A percentile compares a stretch with the other conserved stretches of the same genome.
Evolutionary conservation across 2,329 filamentous ascomycete species (phyloP).

Genomic region (Aureobasidium musti): DNA sequence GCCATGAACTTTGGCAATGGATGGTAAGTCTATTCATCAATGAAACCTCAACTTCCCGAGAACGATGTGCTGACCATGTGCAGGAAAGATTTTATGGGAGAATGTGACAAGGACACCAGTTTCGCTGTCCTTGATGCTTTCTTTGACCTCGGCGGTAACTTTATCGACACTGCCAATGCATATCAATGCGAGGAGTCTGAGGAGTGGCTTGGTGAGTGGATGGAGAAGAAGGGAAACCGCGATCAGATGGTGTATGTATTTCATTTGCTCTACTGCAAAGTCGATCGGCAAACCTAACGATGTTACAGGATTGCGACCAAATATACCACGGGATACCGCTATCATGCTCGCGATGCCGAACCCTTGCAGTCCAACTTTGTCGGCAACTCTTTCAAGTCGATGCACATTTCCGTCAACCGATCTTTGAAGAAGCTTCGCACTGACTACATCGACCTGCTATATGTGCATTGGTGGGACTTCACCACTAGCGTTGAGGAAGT

Average conservation of each 20-base stretch:
- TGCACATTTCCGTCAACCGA: conserved; percentile 46
- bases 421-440: conserved; percentile 54
- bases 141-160: conserved; percentile 67
- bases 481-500: conserved; percentile 48
- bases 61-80: too few species aligned
- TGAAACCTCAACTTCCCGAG: neutral
- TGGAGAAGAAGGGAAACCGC: conserved; percentile 42
- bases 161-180: conserved; percentile 62
- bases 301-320: conserved; percentile 46
- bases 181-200: conserved; percentile 48
- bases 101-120: conserved; percentile 62
- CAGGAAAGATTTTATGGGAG: conserved; percentile 58
- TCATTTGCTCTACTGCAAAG: neutral
- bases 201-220: conserved; percentile 50
- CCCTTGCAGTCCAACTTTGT: conserved; percentile 33
- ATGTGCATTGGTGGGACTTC: conserved; percentile 48
- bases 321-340: conserved; percentile 40
- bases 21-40: conserved; percentile 43
- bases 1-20: conserved; percentile 65
- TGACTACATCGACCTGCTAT: conserved; percentile 64
- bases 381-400: conserved; percentile 46
- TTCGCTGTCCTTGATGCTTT: conserved; percentile 68
- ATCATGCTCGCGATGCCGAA: conserved; percentile 31
- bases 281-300: neutral
- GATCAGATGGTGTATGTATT: conserved; percentile 44